Base-by-base conservation (phyloP, 495 filamentous ascomycete species). In the Xeromyces bisporus region DNA sequence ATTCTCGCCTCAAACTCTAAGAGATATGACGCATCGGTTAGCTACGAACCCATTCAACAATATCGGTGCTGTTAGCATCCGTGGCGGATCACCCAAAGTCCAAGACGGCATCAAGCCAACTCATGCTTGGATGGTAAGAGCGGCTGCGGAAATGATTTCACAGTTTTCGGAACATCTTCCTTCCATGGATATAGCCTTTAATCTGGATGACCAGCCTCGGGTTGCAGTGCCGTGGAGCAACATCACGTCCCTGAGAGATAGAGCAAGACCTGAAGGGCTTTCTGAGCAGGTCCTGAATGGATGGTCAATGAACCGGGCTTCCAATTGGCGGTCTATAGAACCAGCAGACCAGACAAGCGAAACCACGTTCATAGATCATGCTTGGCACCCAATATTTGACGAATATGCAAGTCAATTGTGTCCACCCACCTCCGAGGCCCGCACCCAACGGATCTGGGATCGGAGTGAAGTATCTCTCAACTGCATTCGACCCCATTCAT, bases 181-280 rank as follows among this genome's bases (percentile, higher is more conserved):
- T 1, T 68, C 81, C 31, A 81, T 91, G 78, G 75, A 82, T 36
- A 52, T 91, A 21, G 75, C 77, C 0, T 74, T 91, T 53, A 91
- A 89, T 46, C 42, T 83, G 15, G 70, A 80, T 26, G 77, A 85
- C 40, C 67, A 80, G 39, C 79, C 81, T n/a, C 63, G 80, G 9
- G 66, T 86, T 3, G 61, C 82, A 1, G 70, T 80, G 1, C 74
- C 80, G 2, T 78, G 72, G 63, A 66, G 73, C 32, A 66, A 69
- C 10, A 47, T 66, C 7, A 33, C 56, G 4, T 39, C 43, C 5
- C 39, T 69, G 13, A 59, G 43, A 26, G 45, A 48, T 11, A 43
- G 43, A 13, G 66, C 56, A 17, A 51, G 32, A 23, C 31, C 46
- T 28, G 39, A 47, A n/a, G 32, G 31, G 18, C 17, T 40, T 21